phyloP scores from a whole-genome alignment of 1,284 basidiomycete genomes.

The Leccinum solheimii region DNA sequence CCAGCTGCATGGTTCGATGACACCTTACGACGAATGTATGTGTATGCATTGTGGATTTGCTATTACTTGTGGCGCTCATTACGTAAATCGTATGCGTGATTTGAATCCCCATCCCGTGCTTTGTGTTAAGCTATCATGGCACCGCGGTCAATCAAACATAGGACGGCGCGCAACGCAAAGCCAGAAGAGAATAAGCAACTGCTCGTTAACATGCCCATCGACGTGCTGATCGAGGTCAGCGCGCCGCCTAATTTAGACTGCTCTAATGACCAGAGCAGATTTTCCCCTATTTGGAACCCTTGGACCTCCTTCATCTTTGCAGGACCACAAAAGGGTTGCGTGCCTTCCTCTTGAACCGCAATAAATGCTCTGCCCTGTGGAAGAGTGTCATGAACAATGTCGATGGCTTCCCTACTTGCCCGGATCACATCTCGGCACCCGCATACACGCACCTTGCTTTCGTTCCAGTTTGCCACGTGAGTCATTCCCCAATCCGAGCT shows the following conservation, averaged over 20 bases:
- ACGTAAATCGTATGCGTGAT: neutral
- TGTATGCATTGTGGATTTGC: slow-evolving; percentile 11
- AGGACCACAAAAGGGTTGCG: slow-evolving; percentile 41
- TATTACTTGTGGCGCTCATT: neutral
- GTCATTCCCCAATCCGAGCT: slow-evolving; percentile 10
- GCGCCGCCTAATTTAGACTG: neutral
- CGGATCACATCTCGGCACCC: slow-evolving; percentile 38
- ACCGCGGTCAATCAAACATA: neutral
- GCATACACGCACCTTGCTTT: slow-evolving; percentile 41
- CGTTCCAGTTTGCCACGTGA: slow-evolving; percentile 40
- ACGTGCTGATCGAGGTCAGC: slow-evolving; percentile 21
- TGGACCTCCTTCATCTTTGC: slow-evolving; percentile 42
- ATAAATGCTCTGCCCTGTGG: slow-evolving; percentile 37
- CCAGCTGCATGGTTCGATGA: slow-evolving; percentile 10
- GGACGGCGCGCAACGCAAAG: neutral
- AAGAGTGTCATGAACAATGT: slow-evolving; percentile 31
- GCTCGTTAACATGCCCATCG: slow-evolving; percentile 16
- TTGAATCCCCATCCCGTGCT: neutral
- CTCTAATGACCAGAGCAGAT: slow-evolving; percentile 29
- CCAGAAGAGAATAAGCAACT: neutral
- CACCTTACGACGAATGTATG: slow-evolving; percentile 19
- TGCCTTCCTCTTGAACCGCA: slow-evolving; percentile 36
- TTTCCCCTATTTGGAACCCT: slow-evolving; percentile 36
- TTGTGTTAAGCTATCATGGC: slow-evolving; percentile 3
- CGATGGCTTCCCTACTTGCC: slow-evolving; percentile 39